Percentiles rank a stretch among this genome's conserved stretches.
Evolutionary conservation across 1,284 basidiomycete genomes (phyloP).

Genomic region (Macrocystidia cucumis): DNA sequence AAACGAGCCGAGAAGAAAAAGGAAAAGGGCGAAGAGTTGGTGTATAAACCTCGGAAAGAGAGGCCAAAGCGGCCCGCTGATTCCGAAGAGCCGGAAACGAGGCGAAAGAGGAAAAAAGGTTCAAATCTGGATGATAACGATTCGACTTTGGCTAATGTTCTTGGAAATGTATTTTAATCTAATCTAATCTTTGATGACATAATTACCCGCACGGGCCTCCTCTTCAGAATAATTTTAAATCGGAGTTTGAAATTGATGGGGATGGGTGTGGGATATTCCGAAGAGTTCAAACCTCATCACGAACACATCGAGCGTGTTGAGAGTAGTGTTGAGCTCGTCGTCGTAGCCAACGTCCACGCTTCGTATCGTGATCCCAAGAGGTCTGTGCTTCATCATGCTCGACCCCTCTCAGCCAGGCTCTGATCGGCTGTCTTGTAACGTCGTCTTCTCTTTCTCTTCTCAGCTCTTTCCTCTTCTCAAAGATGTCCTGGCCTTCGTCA

Average conservation of each 20-base stretch:
- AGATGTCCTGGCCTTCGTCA: conserved; percentile 55
- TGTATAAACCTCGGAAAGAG: conserved; percentile 27
- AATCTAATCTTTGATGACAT: conserved; percentile 4
- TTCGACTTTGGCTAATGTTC: conserved; percentile 33
- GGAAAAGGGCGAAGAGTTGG: conserved; percentile 40
- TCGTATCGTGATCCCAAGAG: conserved; percentile 65
- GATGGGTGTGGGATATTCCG: conserved; percentile 14
- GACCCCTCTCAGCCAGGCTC: conserved; percentile 59
- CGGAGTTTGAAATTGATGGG: conserved; percentile 41
- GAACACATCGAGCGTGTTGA: conserved; percentile 52
- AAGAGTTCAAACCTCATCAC: conserved; percentile 45
- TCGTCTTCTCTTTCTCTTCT: conserved; percentile 55
- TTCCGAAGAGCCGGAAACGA: conserved; percentile 17
- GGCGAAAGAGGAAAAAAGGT: conserved; percentile 2
- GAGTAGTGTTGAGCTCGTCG: conserved; percentile 48
- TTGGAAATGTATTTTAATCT: conserved; percentile 47
- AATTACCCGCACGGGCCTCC: conserved; percentile 20
- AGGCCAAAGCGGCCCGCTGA: conserved; percentile 13
- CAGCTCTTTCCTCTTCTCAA: conserved; percentile 50
- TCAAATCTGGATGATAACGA: not conserved
- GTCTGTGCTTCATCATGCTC: conserved; percentile 87
- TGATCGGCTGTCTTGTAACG: conserved; percentile 58
- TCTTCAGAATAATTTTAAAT: conserved; percentile 24
- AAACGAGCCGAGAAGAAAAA: conserved; percentile 76
- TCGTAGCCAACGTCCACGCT: conserved; percentile 47